Evolutionary conservation across 2,329 filamentous ascomycete genomes (phyloP).

Genomic region (Fusarium chuoi): DNA sequence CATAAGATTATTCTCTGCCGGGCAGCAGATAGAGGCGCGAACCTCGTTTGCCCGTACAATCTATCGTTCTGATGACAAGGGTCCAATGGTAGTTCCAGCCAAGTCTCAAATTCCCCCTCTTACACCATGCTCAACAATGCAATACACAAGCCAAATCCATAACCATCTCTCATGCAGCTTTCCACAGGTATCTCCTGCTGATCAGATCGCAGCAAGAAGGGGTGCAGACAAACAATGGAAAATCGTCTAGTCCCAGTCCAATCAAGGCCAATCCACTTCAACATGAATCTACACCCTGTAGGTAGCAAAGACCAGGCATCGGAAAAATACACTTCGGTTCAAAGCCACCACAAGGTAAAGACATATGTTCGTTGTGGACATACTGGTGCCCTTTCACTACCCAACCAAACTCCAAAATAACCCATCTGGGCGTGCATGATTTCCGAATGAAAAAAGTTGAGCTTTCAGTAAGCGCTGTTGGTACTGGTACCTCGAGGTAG

Average conservation of each 20-base stretch:
- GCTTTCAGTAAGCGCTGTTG: constrained; percentile 34
- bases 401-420: constrained; percentile 30
- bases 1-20: constrained; percentile 47
- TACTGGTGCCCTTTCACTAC: constrained; percentile 25
- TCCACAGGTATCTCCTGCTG: constrained; percentile 43
- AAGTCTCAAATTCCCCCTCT: constrained; percentile 39
- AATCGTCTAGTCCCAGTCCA: constrained; percentile 18
- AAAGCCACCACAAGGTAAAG: constrained; percentile 26
- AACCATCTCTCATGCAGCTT: constrained; percentile 28
- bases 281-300: constrained; percentile 15
- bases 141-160: constrained; percentile 35
- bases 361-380: constrained; percentile 14
- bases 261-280: constrained; percentile 13
- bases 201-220: constrained; percentile 23
- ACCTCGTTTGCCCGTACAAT: constrained; percentile 53
- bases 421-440: constrained; percentile 33
- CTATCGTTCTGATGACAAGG: constrained; percentile 48
- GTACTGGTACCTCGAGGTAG: constrained; percentile 19
- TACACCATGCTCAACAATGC: constrained; percentile 40
- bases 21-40: constrained; percentile 48
- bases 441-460: constrained; percentile 26
- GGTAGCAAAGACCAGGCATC: constrained; percentile 23
- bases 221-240: constrained; percentile 14
- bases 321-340: constrained; percentile 16
- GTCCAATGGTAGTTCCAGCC: constrained; percentile 35